Evolutionary conservation across 768 basidiomycete genomes (phyloP), one percentile per base, ranked within the genome.

Genomic region (Amanita thiersii): DNA sequence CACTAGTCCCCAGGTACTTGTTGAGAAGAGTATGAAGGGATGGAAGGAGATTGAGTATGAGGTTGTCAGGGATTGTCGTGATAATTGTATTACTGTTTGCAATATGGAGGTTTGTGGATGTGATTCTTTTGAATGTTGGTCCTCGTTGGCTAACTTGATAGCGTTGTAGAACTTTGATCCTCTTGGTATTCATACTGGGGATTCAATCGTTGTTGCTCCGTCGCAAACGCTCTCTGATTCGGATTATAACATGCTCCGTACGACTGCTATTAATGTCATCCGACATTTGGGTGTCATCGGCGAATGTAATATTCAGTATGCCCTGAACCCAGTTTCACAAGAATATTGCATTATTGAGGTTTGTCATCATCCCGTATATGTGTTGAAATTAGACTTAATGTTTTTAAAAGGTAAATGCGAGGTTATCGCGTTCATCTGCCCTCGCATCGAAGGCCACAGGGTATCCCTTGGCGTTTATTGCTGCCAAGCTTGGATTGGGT

Each of bases 41-140:
- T 99, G 94, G 94, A 98, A 99, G 66, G 94, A 99, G 70, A 94
- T 99, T 50, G 94, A 99, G 67, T 99, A 99, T 53, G 94, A 99
- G 58, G 94, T 99, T 37, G 94, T 98, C 8, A 75, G 94, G 45
- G 94, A 99, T 63, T 97, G 92, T 66, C 74, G 88, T 48, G 89
- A 98, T 58, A 99, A 99, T 59, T 98, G 94, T 58, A 98, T 98
- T 66, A 94, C 93, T 1, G 94, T 98, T 48, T 99, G 94, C 66
- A 99, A 99, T 69, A 99, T 99, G 94, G 94, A 99, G 87, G 93
- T 92, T 36, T 44, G 84, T 49, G n/a, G n/a, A n/a, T n/a, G n/a
- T n/a, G n/a, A 58, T 7, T n/a, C 3, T 34, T 36, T 8, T 15
- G 10, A 14, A 19, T 25, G n/a, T 35, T 31, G 30, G 21, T 23